Percentiles rank a stretch among this genome's conserved stretches.
phyloP scores from a whole-genome alignment of 2,329 filamentous ascomycete genomes.

The Cephalotrichum gorgonifer region DNA sequence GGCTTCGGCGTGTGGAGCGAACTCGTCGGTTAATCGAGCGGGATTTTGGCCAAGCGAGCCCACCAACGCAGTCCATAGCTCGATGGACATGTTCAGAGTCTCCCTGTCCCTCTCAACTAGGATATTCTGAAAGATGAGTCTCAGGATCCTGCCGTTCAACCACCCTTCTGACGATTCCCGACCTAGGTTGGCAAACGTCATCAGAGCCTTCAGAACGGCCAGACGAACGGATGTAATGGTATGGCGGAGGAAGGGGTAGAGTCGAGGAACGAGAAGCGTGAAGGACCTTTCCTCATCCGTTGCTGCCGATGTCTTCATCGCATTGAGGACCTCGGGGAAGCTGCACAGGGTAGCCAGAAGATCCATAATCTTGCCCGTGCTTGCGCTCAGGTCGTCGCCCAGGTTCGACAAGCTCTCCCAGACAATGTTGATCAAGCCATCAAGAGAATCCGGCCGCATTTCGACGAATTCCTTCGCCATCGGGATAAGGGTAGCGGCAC shows the following conservation, averaged over 20 bases:
- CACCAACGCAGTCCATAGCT: conserved; percentile 77
- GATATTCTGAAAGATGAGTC: conserved; percentile 89
- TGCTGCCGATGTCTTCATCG: conserved; percentile 85
- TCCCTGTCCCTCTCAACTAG: conserved; percentile 83
- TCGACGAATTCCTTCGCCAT: conserved; percentile 93
- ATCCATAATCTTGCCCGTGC: conserved; percentile 98
- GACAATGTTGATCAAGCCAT: conserved; percentile 81
- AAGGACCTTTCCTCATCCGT: conserved; percentile 83
- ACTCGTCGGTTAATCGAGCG: conserved; percentile 58
- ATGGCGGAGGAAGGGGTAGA: conserved; percentile 93
- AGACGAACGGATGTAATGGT: conserved; percentile 94
- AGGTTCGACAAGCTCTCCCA: conserved; percentile 96
- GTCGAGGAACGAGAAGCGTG: conserved; percentile 77
- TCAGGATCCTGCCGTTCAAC: conserved; percentile 81
- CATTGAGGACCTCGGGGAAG: conserved; percentile 82
- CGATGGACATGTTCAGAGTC: conserved; percentile 71
- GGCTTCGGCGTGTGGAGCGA: conserved; percentile 65
- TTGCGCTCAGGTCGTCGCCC: conserved; percentile 94
- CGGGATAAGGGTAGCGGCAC: conserved; percentile 91
- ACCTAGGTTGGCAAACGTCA: conserved; percentile 85
- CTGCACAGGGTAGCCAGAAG: conserved; percentile 89
- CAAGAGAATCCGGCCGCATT: conserved; percentile 67
- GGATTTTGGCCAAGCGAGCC: conserved; percentile 55
- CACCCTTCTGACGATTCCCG: conserved; percentile 73
- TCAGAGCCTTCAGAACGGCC: conserved; percentile 82